Evolutionary conservation across 2,329 filamentous ascomycete species (phyloP), one percentile per base, ranked within the genome.

Genomic region (Nigrospora oryzae): DNA sequence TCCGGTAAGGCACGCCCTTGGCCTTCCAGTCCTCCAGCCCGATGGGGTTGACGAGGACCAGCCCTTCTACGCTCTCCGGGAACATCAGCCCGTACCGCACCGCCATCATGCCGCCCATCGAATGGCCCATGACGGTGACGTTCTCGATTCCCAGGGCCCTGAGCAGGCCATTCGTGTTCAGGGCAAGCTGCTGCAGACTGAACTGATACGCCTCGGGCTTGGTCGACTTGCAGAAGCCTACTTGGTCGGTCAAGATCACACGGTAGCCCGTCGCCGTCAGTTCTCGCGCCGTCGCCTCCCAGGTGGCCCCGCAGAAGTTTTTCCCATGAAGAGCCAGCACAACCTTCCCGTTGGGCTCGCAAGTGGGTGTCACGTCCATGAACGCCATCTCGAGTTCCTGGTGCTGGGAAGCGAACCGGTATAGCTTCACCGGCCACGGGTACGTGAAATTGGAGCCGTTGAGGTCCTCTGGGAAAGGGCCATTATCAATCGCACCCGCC

Each of bases 171-270:
- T 66, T 62, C 12, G 72, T 77, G 61, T 77, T 78, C 50, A 63
- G 62, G 2, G 71, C 68, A 7, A 77, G 59, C 55, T 77, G 73
- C 31, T 70, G 65, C 8, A 77, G 61, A 23, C 65, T 73, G 60
- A 74, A 77, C 53, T 77, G 73, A 55, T 77, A 78, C 12, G 53
- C 52, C 2, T 54, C 53, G 0, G 73, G 70, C 57, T 78, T 78
- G 23, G 68, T 66, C 10, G 73, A 77, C 57, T 77, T 77, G 67
- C 74, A 79, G 60, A 75, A 79, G 47, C 75, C 74, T 39, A 79
- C 60, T 49, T 78, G 73, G 50, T 79, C 75, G 0, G 73, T 71
- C 3, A 73, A 60, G 42, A 78, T 67, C 42, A 77, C 70, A 35
- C 74, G 70, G 51, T 74, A 77, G 36, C 73, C 74, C 28, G 54